Base-by-base conservation (phyloP, 176 grass and related monocot genomes). In the Cocos nucifera region DNA sequence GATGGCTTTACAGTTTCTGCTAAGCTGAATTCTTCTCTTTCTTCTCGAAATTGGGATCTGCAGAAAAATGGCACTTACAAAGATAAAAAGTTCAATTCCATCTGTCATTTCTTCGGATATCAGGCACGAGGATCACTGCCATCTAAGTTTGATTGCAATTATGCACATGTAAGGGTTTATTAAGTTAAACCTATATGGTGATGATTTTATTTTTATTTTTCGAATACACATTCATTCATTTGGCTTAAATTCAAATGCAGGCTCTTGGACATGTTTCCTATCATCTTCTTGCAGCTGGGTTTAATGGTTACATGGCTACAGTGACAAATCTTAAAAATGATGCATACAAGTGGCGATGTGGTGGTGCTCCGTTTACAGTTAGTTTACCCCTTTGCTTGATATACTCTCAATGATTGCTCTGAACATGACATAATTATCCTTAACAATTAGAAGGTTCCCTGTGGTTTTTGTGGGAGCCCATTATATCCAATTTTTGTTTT, bases 81-180 rank as follows among this genome's bases (percentile, higher is more conserved):
- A 66, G 86, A 82, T 64, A 89, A 71, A 73, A 89, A 85, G 26
- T 89, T 89, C 59, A 85, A 79, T 58, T 70, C 82, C 4, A 79
- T 89, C 2, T 89, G 86, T 39, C 86, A 89, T 72, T 85, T 89
- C 67, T 89, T 85, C 23, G 82, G 86, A 69, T 85, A 85, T 66
- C 82, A 89, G 51, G 86, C 82, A 72, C 75, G 82, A 48, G 82
- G 86, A 51, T 89, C 86, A 15, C 18, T 79, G 10, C 86, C 86
- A 0, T 89, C 86, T 22, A 85, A 82, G 29, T 89, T 89, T 55
- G 86, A 89, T 57, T 89, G 86, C 1, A 68, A 79, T 44, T 89
- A 89, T 32, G 86, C 82, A 66, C 85, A 89, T 76, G 86, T 89
- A 69, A 53, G 28, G 28, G 78, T 17, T 32, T 26, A 2, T 10